Conservation (phyloP, 2,329 filamentous ascomycete genomes). For the Incumbomyces delicatus region DNA sequence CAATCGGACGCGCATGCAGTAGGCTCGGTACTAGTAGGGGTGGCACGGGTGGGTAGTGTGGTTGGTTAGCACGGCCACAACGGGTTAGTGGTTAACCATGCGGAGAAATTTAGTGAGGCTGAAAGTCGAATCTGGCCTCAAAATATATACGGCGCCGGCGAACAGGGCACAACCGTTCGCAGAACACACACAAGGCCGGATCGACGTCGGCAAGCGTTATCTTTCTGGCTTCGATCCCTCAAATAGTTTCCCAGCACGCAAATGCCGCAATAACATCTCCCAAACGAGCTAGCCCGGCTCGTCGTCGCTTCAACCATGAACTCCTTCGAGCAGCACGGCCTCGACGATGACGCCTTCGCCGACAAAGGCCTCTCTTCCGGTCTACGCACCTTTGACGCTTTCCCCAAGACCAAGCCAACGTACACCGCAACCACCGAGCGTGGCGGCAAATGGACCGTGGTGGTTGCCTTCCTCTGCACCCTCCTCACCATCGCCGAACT, state of each 20-base stretch:
- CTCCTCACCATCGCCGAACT: conserved; percentile 71
- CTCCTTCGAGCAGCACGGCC: conserved; percentile 41
- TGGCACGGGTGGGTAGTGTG: too few species aligned
- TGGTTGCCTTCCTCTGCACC: conserved; percentile 64
- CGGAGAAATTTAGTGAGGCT: background rate
- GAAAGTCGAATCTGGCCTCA: conserved; percentile 4
- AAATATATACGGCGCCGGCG: background rate
- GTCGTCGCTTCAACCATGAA: too few species aligned
- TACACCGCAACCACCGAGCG: conserved; percentile 76
- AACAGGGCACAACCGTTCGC: background rate
- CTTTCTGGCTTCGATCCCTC: too few species aligned
- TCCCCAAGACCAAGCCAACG: conserved; percentile 92
- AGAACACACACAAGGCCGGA: too few species aligned
- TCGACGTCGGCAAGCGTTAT: too few species aligned
- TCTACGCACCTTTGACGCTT: conserved; percentile 82
- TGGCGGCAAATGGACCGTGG: conserved; percentile 88
- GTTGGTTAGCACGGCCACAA: too few species aligned
- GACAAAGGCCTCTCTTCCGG: conserved; percentile 50
- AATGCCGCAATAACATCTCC: too few species aligned
- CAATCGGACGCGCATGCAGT: background rate
- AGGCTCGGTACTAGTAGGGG: too few species aligned
- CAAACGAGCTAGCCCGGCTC: too few species aligned
- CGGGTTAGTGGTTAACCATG: too few species aligned
- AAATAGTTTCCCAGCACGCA: too few species aligned
- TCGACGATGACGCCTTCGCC: conserved; percentile 72